phyloP scores from a whole-genome alignment of 768 basidiomycete species.

The Lepiota brunneoincarnata region DNA sequence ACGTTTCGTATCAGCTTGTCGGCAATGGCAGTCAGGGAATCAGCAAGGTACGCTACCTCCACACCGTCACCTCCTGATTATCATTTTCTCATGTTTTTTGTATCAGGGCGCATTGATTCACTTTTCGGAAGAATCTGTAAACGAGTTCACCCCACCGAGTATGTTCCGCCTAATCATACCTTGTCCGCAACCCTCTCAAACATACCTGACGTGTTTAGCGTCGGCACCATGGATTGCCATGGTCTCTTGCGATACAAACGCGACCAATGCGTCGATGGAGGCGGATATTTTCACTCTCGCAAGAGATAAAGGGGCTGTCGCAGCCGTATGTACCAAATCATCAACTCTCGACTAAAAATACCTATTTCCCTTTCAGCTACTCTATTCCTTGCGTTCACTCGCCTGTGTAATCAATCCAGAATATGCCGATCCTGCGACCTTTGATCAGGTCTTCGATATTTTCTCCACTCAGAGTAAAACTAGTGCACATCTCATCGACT shows the following conservation, averaged over 20 bases:
- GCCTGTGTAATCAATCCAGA: slow-evolving; percentile 75
- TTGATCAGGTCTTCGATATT: slow-evolving; percentile 64
- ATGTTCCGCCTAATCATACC: slow-evolving; percentile 16
- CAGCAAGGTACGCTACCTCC: slow-evolving; percentile 43
- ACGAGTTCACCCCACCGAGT: slow-evolving; percentile 48
- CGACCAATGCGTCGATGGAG: slow-evolving; percentile 56
- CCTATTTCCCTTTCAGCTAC: slow-evolving; percentile 45
- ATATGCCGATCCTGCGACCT: slow-evolving; percentile 60
- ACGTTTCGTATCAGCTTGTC: slow-evolving; percentile 60
- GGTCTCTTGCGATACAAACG: slow-evolving; percentile 78
- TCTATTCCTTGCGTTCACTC: slow-evolving; percentile 72
- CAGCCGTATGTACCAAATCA: slow-evolving; percentile 52
- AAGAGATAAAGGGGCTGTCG: slow-evolving; percentile 72
- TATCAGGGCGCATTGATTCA: slow-evolving; percentile 82
- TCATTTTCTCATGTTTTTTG: slow-evolving; percentile 2
- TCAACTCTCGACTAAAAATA: neutral
- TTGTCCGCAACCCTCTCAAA: slow-evolving; percentile 7
- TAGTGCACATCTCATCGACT: slow-evolving; percentile 52
- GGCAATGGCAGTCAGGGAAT: slow-evolving; percentile 47
- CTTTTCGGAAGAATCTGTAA: slow-evolving; percentile 64
- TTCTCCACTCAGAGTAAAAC: slow-evolving; percentile 68
- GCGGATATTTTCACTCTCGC: slow-evolving; percentile 84
- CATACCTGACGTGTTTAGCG: slow-evolving; percentile 33
- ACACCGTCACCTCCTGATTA: neutral
- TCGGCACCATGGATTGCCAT: slow-evolving; percentile 90